Evolutionary conservation across 2,329 filamentous ascomycete species (phyloP), one percentile per base, ranked within the genome.

Genomic region (Colletotrichum eleusines): DNA sequence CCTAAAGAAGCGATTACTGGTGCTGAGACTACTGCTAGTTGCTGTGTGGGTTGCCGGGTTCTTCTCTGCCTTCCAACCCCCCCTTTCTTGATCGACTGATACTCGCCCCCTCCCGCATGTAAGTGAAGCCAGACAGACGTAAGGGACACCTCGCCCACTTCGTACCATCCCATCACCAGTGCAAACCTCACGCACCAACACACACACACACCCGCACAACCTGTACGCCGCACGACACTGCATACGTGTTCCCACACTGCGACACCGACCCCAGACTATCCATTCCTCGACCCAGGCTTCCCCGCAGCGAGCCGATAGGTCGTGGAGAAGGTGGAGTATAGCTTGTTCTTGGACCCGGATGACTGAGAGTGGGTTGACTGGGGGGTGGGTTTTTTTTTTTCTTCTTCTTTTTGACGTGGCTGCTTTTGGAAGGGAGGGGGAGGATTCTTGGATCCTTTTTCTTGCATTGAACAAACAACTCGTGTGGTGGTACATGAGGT

Each of bases 181-280:
- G 55, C 18, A 35, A 55, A 57, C 76, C 92, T 48, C 35, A 40
- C 60, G 35, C 31, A 28, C 35, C 26, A 5, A 50, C 46, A 31
- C 31, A 20, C n/a, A 38, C 26, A 16, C n/a, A 38, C 26, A 16
- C 53, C n/a, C 38, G 42, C 42, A 8, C 5, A 44, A 9, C 42
- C 1, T 44, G 42, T 44, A 44, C 20, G 20, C 38, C 11, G 38
- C 14, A 40, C 38, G 5, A 40, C 14, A 18, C 16, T 44, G 7
- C 40, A 1, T 42, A n/a, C 42, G 20, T n/a, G 18, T 20, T 44
- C 42, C 42, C 42, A 53, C 46, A 18, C 60, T 44, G 35, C 48
- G 12, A 26, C 48, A 33, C 20, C 46, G 20, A 63, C 68, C 64
- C 68, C 68, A 58, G 68, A 68, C 66, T 40, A 66, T 67, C 55